Base-by-base conservation (phyloP, 2,329 filamentous ascomycete genomes). In the Fusarium aywerte region DNA sequence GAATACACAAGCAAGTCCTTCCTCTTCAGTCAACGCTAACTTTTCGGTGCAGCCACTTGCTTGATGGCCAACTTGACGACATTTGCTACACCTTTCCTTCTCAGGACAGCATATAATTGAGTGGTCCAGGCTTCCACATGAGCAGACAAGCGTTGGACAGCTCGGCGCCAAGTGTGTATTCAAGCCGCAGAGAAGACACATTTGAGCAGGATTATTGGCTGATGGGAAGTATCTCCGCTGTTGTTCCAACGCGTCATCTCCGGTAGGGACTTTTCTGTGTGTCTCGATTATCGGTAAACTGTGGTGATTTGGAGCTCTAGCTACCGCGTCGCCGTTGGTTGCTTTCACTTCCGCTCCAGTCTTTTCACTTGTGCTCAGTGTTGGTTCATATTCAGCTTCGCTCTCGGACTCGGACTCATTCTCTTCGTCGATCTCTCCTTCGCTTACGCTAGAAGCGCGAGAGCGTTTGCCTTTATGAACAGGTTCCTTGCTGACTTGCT, bases 41-140 rank as follows among this genome's bases (percentile, higher is more conserved):
- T 87, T 87, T 64, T 90, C 87, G 3, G 76, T 70, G 72, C 90
- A 92, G 9, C 77, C 68, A 1, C 76, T 69, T 18, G 78, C 76
- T 49, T 72, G 69, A 71, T 93, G 90, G 11, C 90, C 90, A 40
- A 85, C 79, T 75, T 89, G 85, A 45, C 81, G 83, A 76, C 90
- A 92, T 72, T 87, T 88, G 47, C 70, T 73, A 73, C 87, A 90
- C 62, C 85, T 81, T 32, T 76, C 75, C 32, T 79, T 80, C 7
- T 76, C 78, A 12, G 86, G 84, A 66, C 88, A 90, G 53, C 76
- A 78, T 65, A 81, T 81, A 7, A 80, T 77, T 52, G 80, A 80
- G 73, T 90, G 87, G 4, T 76, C 76, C 13, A 68, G 60, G 51
- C 76, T 78, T 23, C 76, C 74, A 71, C 85, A 89, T 55, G 76